Evolutionary conservation across 202 grass and related monocot genomes (phyloP).

Genomic region (Elaeis oleifera): DNA sequence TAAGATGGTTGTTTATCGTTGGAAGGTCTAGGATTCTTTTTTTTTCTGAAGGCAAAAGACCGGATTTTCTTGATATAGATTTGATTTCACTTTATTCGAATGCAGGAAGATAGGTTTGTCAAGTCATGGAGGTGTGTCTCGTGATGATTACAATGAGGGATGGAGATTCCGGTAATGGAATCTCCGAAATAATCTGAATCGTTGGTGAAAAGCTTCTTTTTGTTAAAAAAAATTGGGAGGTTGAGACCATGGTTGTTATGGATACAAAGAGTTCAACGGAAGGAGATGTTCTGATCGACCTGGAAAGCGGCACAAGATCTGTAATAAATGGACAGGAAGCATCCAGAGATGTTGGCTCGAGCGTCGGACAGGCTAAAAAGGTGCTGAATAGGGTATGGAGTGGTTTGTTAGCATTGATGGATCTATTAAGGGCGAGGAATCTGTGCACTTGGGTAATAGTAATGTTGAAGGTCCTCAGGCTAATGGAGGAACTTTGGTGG

Average conservation of each 20-base stretch:
- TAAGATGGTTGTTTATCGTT: too few species aligned
- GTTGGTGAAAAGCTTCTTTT: not conserved
- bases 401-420: constrained; percentile 18
- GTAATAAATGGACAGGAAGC: constrained; percentile 22
- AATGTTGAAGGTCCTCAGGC: not conserved
- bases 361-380: constrained; percentile 20
- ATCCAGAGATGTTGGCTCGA: constrained; percentile 8
- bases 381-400: constrained; percentile 18
- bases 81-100: too few species aligned
- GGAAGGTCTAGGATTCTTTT: too few species aligned
- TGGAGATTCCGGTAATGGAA: too few species aligned
- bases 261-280: constrained; percentile 30
- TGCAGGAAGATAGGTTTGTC: too few species aligned
- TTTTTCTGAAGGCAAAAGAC: too few species aligned
- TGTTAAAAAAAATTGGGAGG: constrained; percentile 9
- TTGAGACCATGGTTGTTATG: constrained; percentile 27
- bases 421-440: constrained; percentile 30
- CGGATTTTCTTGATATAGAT: too few species aligned
- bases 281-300: constrained; percentile 38
- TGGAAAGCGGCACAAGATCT: constrained; percentile 42
- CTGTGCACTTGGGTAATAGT: not conserved
- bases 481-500: constrained; percentile 31
- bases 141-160: too few species aligned
- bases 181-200: too few species aligned
- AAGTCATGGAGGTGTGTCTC: too few species aligned